Conservation (phyloP, 805 yeast species). For the Candida taoyuanica region DNA sequence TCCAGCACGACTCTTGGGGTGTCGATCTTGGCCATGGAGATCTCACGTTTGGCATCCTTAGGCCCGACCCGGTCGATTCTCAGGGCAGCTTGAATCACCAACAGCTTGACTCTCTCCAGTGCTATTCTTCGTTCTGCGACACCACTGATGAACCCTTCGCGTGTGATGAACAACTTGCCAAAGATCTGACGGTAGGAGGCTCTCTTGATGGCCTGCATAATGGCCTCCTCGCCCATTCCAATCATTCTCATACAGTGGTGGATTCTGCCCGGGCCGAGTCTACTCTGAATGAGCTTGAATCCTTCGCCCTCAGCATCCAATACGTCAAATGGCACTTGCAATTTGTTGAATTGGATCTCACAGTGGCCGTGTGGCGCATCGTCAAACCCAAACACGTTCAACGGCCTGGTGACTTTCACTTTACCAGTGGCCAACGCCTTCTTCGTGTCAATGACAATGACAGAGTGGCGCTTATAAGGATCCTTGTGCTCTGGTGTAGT, state of each 20-base stretch:
- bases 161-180: constrained; percentile 44
- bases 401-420: constrained; percentile 46
- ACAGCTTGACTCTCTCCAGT: constrained; percentile 47
- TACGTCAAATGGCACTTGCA: constrained; percentile 39
- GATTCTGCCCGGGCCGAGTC: constrained; percentile 66
- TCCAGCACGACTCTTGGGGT: constrained; percentile 51
- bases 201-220: constrained; percentile 43
- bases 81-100: constrained; percentile 58
- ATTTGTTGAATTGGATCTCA: constrained; percentile 49
- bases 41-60: constrained; percentile 50
- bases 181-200: constrained; percentile 50
- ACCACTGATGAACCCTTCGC: constrained; percentile 45
- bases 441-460: constrained; percentile 49
- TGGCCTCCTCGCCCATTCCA: constrained; percentile 57
- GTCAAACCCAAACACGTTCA: constrained; percentile 53
- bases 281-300: constrained; percentile 57
- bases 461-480: constrained; percentile 50
- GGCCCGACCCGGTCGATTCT: constrained; percentile 50
- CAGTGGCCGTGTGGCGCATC: constrained; percentile 74
- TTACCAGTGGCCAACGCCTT: constrained; percentile 45
- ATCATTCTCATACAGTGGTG: constrained; percentile 66
- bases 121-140: constrained; percentile 51
- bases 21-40: constrained; percentile 59
- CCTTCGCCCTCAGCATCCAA: constrained; percentile 53
- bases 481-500: constrained; percentile 24